phyloP scores from a whole-genome alignment of 2,329 filamentous ascomycete genomes.

The Nigrograna mackinnonii region DNA sequence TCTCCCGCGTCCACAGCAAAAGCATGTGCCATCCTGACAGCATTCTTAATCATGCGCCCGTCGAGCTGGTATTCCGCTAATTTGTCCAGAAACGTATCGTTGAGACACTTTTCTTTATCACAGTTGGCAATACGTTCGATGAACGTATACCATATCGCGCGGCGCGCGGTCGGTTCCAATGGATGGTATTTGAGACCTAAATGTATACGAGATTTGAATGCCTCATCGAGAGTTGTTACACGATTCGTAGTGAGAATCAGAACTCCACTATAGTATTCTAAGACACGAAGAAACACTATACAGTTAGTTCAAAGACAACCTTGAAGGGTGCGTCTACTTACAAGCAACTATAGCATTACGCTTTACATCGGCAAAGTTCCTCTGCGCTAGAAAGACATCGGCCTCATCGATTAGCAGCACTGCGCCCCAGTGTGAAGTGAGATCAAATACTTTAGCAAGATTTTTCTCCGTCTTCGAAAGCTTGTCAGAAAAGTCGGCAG shows the following conservation, averaged over 20 bases:
- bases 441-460: conserved; percentile 48
- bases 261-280: conserved; percentile 13
- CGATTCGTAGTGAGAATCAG: conserved; percentile 24
- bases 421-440: conserved; percentile 52
- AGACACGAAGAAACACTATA: conserved; percentile 4
- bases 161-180: too few species aligned
- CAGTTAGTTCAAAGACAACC: too few species aligned
- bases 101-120: too few species aligned
- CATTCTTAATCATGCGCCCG: too few species aligned
- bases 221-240: conserved; percentile 24
- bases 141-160: too few species aligned
- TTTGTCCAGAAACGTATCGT: too few species aligned
- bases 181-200: conserved; percentile 23
- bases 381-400: conserved; percentile 24
- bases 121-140: too few species aligned
- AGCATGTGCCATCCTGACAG: too few species aligned
- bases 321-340: too few species aligned
- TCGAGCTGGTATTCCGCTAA: too few species aligned
- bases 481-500: conserved; percentile 51
- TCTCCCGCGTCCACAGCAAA: too few species aligned
- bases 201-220: conserved; percentile 24
- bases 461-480: conserved; percentile 45
- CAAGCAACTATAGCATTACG: conserved; percentile 17
- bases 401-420: conserved; percentile 55
- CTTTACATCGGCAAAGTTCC: conserved; percentile 1